Evolutionary conservation across 257 asterid genomes (phyloP).

Genomic region (Gentiana straminea): DNA sequence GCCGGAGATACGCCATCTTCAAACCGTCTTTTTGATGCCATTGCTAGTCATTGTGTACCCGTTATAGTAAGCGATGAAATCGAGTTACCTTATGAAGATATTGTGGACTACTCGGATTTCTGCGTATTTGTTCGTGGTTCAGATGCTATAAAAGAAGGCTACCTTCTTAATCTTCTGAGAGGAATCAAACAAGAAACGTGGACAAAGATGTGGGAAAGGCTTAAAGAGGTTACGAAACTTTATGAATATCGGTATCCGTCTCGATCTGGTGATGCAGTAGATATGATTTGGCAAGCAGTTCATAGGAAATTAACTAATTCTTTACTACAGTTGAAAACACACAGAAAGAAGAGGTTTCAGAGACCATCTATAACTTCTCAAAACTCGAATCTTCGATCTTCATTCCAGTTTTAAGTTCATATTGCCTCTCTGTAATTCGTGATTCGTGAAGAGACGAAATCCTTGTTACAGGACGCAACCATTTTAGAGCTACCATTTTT

Average conservation of each 20-base stretch:
- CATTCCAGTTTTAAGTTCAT: too few species aligned
- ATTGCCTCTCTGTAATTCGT: too few species aligned
- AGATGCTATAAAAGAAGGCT: constrained; percentile 51
- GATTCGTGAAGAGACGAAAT: too few species aligned
- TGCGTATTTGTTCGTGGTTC: constrained; percentile 47
- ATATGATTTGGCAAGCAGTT: constrained; percentile 86
- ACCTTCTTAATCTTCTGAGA: constrained; percentile 56
- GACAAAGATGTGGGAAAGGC: constrained; percentile 68
- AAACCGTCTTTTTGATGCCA: constrained; percentile 79
- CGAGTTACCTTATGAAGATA: constrained; percentile 73
- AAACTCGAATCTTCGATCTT: too few species aligned
- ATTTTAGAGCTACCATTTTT: too few species aligned
- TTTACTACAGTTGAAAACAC: not conserved
- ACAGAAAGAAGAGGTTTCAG: too few species aligned
- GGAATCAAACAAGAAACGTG: constrained; percentile 43
- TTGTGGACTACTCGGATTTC: constrained; percentile 63
- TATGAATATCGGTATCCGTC: constrained; percentile 69
- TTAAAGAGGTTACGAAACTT: constrained; percentile 34
- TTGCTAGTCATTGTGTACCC: constrained; percentile 77
- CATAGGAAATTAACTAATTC: constrained; percentile 31
- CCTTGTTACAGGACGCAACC: too few species aligned
- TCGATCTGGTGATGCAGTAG: constrained; percentile 57
- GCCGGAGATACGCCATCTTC: constrained; percentile 97
- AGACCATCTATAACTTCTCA: too few species aligned
- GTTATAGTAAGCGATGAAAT: constrained; percentile 84